phyloP scores from a whole-genome alignment of 257 asterid genomes.

The Oldenlandia corymbosa region DNA sequence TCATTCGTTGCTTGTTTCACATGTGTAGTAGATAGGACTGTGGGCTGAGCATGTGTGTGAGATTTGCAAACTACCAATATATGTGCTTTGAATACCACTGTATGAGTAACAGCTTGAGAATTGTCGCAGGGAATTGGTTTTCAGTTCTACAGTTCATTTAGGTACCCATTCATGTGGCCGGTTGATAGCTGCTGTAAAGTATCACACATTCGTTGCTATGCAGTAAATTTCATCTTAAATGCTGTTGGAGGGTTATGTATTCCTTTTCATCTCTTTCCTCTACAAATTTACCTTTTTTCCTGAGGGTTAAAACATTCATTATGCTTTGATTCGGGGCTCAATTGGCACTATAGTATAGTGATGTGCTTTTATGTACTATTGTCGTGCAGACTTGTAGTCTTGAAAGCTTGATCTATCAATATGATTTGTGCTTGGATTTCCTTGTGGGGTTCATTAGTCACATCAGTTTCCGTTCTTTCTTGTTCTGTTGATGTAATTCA shows the following conservation, averaged over 20 bases:
- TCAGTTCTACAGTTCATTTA: conserved; percentile 10
- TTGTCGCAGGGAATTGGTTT: conserved; percentile 12
- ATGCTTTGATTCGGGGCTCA: not conserved
- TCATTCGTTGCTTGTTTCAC: conserved; percentile 20
- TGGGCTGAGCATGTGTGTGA: conserved; percentile 15
- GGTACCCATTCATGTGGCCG: not conserved
- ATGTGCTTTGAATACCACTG: conserved; percentile 2
- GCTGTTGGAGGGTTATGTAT: not conserved
- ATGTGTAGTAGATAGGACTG: conserved; percentile 11
- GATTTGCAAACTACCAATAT: not conserved
- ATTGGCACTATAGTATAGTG: not conserved
- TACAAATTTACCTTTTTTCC: too few species aligned
- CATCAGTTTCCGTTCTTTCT: not conserved
- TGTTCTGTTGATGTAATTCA: not conserved
- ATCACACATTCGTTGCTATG: conserved; percentile 5
- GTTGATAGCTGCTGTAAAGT: conserved; percentile 14
- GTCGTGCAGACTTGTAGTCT: not conserved
- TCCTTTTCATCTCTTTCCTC: not conserved
- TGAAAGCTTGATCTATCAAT: not conserved
- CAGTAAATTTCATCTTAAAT: not conserved
- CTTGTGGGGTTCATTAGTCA: not conserved
- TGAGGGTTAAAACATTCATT: not conserved
- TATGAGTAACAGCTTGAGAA: conserved; percentile 12
- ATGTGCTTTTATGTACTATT: not conserved
- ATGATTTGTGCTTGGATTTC: not conserved